These are phyloP conservation scores for Colletotrichum acutatum DNA, from an alignment of 2,329 filamentous ascomycete species.

Conservation along the genomic window DNA sequence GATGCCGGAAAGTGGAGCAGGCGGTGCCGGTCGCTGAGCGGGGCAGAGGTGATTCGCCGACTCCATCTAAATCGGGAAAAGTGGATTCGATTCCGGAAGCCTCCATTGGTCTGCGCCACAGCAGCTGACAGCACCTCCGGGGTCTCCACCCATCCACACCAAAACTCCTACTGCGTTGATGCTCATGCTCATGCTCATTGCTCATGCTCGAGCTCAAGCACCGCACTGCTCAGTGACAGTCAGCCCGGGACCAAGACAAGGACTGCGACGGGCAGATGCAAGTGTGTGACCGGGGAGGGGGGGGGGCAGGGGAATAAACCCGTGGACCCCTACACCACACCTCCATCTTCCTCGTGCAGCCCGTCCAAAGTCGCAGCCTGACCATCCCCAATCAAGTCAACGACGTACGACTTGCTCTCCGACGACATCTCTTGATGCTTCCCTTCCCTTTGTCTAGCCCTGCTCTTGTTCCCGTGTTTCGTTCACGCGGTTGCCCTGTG, in stretches of 20 bases:
- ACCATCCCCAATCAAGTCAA: conserved; percentile 29
- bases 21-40: conserved; percentile 16
- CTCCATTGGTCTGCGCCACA: conserved; percentile 50
- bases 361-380: not conserved
- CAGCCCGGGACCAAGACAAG: not conserved
- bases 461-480: conserved; percentile 30
- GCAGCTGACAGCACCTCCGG: conserved; percentile 48
- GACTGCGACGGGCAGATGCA: not conserved
- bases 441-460: not conserved
- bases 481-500: conserved; percentile 14
- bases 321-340: conserved; percentile 13
- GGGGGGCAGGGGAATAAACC: not conserved
- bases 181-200: no score
- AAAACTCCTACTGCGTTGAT: not conserved
- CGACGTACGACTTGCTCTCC: conserved; percentile 18
- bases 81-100: conserved; percentile 9
- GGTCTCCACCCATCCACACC: conserved; percentile 42
- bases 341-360: not conserved
- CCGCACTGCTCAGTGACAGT: not conserved
- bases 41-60: conserved; percentile 13
- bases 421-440: conserved; percentile 2
- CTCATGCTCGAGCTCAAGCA: not conserved
- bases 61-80: conserved; percentile 29
- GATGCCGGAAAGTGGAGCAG: conserved; percentile 22
- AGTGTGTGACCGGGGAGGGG: not conserved